Base-by-base conservation (phyloP, 768 basidiomycete genomes). In the Gloeophyllum trabeum region DNA sequence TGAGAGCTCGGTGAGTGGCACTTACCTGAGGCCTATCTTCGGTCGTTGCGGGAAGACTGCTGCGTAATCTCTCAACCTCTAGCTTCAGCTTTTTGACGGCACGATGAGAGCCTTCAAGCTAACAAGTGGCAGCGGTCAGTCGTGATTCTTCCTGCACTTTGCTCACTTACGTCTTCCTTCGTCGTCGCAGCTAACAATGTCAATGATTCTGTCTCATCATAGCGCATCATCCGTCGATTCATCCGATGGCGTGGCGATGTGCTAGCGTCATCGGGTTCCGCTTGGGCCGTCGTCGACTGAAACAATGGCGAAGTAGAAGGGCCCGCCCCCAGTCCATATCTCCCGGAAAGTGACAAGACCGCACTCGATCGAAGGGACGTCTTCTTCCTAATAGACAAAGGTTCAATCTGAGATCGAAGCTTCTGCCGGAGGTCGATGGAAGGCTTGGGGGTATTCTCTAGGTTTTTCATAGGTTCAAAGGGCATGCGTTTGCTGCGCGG, bases 341-440 rank as follows among this genome's bases (percentile, higher is more conserved):
- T n/a, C n/a, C n/a, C n/a, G n/a, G n/a, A n/a, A n/a, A n/a, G n/a
- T n/a, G n/a, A n/a, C n/a, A n/a, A n/a, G 37, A 58, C 61, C 4
- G 67, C 61, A 19, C 62, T 57, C 36, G 60, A 63, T 25, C 77
- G 73, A 21, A 76, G 65, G 5, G 84, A 84, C 4, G 72, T 66
- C 58, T 86, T 88, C 67, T 91, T 89, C 68, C 81, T 87, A 58
- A 91, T 90, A 2, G 80, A 83, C 45, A 91, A 63, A 5, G 87
- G 87, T 52, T 86, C 85, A 18, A 89, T 69, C 20, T 61, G 63
- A 25, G 62, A 66, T 24, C 68, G 59, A 20, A 62, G 43, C 41
- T 52, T 60, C 43, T 62, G 51, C 21, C 67, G 49, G 20, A 53
- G 43, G 38, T 57, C 52, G 28, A 52, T 57, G 24, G 43, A 40